Conservation (phyloP, 495 filamentous ascomycete genomes). For the Evansstolkia leycettana region DNA sequence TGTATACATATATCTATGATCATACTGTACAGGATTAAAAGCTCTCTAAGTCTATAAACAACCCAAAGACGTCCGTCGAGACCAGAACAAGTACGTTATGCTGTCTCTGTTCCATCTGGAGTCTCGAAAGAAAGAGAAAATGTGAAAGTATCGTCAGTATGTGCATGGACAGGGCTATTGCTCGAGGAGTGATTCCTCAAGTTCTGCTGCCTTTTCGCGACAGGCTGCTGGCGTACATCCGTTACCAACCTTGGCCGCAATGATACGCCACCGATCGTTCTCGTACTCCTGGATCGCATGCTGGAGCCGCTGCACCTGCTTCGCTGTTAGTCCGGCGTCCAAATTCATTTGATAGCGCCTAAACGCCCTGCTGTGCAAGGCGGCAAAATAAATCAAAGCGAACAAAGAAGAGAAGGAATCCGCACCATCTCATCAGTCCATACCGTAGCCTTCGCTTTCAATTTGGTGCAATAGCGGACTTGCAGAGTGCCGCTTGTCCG, state of each 20-base stretch:
- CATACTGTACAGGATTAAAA: too few relatives aligned
- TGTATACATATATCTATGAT: too few relatives aligned
- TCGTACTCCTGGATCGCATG: slow-evolving; percentile 79
- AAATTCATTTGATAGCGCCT: slow-evolving; percentile 10
- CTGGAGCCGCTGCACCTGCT: slow-evolving; percentile 63
- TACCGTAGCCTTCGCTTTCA: slow-evolving; percentile 81
- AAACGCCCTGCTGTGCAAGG: too few relatives aligned
- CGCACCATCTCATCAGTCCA: slow-evolving; percentile 89
- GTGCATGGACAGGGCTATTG: too few relatives aligned
- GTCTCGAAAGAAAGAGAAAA: too few relatives aligned
- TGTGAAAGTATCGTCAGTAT: too few relatives aligned
- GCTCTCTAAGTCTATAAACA: too few relatives aligned
- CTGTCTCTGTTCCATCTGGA: too few relatives aligned
- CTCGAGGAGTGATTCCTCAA: slow-evolving; percentile 11
- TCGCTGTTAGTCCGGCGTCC: not conserved
- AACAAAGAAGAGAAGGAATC: slow-evolving; percentile 6
- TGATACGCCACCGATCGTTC: slow-evolving; percentile 77
- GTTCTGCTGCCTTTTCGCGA: slow-evolving; percentile 61
- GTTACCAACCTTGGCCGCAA: slow-evolving; percentile 74
- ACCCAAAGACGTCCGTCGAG: too few relatives aligned
- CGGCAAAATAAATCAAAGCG: not conserved
- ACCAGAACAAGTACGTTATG: too few relatives aligned
- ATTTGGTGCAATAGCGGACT: slow-evolving; percentile 86
- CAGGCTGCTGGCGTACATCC: slow-evolving; percentile 78
- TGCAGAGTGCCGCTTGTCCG: slow-evolving; percentile 79